Conservation (phyloP, 108 stramenopile species). For the Cyclotella baltica region DNA sequence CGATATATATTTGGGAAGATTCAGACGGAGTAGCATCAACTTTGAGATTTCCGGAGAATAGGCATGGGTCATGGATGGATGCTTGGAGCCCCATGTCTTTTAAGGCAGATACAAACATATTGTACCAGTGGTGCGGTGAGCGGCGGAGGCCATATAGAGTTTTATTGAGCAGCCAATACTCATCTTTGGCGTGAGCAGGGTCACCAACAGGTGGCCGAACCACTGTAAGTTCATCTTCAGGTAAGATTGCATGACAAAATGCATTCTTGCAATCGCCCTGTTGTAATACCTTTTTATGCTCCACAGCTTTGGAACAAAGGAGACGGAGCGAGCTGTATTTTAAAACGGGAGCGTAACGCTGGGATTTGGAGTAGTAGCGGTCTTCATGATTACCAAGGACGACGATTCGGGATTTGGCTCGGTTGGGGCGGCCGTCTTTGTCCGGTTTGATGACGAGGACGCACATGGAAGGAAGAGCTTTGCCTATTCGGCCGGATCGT, state of each 20-base stretch:
- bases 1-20: neutral
- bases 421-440: constrained; percentile 20
- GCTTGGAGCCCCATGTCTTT: constrained; percentile 10
- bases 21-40: neutral
- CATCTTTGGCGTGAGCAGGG: constrained; percentile 1
- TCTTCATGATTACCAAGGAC: constrained; percentile 35
- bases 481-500: neutral
- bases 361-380: constrained; percentile 12
- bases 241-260: neutral
- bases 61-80: constrained; percentile 18
- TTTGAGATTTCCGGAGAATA: neutral
- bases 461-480: constrained; percentile 38
- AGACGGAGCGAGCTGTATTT: constrained; percentile 14
- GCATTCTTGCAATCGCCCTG: constrained; percentile 39
- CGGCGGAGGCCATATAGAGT: constrained; percentile 32
- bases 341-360: constrained; percentile 27
- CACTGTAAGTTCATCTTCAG: constrained; percentile 14
- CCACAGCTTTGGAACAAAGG: constrained; percentile 16
- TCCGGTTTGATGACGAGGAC: constrained; percentile 30
- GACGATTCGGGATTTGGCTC: constrained; percentile 31
- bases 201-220: neutral
- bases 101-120: constrained; percentile 4
- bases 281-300: neutral
- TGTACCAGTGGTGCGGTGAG: constrained; percentile 34
- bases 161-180: constrained; percentile 22